Percentiles rank a stretch among this genome's conserved stretches.
Evolutionary conservation across 169 alveolate species (phyloP).

Genomic region (Plasmodium vinckei): DNA sequence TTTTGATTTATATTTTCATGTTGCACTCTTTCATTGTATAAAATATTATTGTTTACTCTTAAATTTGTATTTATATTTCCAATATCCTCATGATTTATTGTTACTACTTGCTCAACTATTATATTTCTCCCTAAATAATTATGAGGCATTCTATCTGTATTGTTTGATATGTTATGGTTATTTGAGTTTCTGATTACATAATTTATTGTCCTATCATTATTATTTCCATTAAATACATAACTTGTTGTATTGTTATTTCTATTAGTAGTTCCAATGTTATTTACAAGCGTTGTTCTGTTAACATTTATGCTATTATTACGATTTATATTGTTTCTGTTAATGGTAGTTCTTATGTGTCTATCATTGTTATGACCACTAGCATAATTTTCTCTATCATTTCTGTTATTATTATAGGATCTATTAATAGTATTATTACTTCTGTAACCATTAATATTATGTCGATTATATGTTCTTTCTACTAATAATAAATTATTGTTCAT

Average conservation of each 20-base stretch:
- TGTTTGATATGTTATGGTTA: not conserved
- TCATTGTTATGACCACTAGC: not conserved
- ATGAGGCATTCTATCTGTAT: not conserved
- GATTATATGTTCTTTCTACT: conserved; percentile 11
- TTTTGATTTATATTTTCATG: conserved; percentile 14
- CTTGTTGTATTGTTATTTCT: conserved; percentile 15
- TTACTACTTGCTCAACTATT: conserved; percentile 11
- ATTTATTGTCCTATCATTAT: not conserved
- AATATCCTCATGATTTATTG: conserved; percentile 9
- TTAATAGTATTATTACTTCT: not conserved
- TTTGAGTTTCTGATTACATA: not conserved
- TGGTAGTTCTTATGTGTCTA: not conserved
- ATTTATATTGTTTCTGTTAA: conserved; percentile 3
- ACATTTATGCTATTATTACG: not conserved
- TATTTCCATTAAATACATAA: not conserved
- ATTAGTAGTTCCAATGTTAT: not conserved
- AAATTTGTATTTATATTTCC: conserved; percentile 9
- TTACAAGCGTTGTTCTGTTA: not conserved
- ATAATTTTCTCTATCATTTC: not conserved
- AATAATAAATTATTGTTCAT: conserved; percentile 3
- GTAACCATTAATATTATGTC: conserved; percentile 12
- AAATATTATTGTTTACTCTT: conserved; percentile 33
- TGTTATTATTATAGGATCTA: not conserved
- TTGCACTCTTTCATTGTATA: conserved; percentile 12
- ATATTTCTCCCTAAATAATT: conserved; percentile 13